Evolutionary conservation across 2,329 filamentous ascomycete species (phyloP).

Genomic region (Fusarium pseudograminearum): DNA sequence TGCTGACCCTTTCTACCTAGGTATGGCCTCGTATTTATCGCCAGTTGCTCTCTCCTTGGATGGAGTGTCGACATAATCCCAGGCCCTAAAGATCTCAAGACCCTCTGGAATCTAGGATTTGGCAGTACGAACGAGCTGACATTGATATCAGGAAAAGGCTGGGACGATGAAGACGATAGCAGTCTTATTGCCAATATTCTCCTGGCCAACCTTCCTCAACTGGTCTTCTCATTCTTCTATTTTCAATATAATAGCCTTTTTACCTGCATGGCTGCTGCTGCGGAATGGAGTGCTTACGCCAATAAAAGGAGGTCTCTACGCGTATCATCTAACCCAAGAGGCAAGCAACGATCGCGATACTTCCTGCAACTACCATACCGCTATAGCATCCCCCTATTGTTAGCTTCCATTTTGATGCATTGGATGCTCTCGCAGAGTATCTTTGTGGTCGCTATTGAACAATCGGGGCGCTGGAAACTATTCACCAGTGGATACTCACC

Average conservation of each 20-base stretch:
- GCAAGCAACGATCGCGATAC: not conserved
- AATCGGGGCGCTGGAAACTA: too few relatives aligned
- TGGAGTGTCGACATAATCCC: not conserved
- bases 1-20: not conserved
- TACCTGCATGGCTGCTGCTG: not conserved
- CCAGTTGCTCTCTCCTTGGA: accelerated
- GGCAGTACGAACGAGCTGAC: not conserved
- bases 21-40: not conserved
- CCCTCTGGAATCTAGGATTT: not conserved
- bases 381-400: accelerated
- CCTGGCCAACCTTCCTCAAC: not conserved
- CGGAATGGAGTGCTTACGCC: not conserved
- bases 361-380: not conserved
- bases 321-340: not conserved
- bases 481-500: too few relatives aligned
- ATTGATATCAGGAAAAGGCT: not conserved
- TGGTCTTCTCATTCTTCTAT: not conserved
- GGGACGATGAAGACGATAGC: not conserved
- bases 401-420: not conserved
- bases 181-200: not conserved
- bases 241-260: not conserved
- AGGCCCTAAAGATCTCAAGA: too few relatives aligned
- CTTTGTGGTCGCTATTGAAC: not conserved
- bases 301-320: not conserved
- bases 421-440: not conserved